Conservation (phyloP, 345 rosid genomes). For the Hibiscus mutabilis region DNA sequence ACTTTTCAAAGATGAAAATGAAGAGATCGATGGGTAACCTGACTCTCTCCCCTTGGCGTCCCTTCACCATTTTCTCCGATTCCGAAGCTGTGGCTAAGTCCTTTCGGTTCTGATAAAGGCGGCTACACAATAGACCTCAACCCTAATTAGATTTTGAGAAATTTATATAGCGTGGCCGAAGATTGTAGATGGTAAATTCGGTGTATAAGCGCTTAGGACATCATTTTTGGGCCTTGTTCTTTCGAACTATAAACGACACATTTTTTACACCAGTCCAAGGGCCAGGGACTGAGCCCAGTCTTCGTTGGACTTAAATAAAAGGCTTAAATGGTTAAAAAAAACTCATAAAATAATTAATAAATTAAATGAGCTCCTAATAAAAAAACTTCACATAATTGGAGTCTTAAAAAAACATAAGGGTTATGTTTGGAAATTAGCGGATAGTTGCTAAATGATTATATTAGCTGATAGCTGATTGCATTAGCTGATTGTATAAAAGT, state of each 20-base stretch:
- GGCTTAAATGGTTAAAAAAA: too few species aligned
- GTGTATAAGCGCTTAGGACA: background rate
- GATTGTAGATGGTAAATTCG: background rate
- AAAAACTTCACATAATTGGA: too few species aligned
- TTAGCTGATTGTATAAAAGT: too few species aligned
- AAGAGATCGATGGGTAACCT: slow-evolving; percentile 31
- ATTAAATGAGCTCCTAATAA: too few species aligned
- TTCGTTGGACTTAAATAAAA: too few species aligned
- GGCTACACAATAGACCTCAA: background rate
- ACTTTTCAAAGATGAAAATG: background rate
- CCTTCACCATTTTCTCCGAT: slow-evolving; percentile 65
- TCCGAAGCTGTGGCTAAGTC: background rate
- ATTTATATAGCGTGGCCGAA: background rate
- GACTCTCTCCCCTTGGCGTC: slow-evolving; percentile 93
- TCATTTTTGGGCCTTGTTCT: background rate
- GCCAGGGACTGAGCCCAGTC: too few species aligned
- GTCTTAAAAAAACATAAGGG: too few species aligned
- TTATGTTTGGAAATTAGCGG: too few species aligned
- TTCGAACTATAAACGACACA: background rate
- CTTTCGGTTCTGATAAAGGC: background rate
- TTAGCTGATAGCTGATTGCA: too few species aligned
- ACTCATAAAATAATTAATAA: too few species aligned
- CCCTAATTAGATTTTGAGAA: background rate
- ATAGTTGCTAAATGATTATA: too few species aligned
- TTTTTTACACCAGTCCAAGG: too few species aligned